A percentile compares a stretch with the other conserved stretches of the same genome.
These are phyloP conservation scores for Chlorella sp. DNA, from an alignment of 139 green algal species.

Conservation along the genomic window DNA sequence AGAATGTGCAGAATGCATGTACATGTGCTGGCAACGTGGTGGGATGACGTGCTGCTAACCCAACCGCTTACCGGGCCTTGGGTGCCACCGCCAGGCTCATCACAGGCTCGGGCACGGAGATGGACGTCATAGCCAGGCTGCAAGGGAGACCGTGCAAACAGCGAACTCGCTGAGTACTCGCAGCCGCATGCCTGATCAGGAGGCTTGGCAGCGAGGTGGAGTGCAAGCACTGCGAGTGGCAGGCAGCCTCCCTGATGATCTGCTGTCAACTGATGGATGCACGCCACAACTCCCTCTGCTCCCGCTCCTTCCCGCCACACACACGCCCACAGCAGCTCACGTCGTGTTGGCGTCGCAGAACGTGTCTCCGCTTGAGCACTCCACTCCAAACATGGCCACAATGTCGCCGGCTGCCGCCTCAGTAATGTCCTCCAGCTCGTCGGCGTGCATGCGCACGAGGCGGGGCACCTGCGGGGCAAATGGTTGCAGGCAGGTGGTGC, in stretches of 20 bases:
- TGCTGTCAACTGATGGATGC: no score
- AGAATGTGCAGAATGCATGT: no score
- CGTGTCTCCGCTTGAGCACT: constrained; percentile 97
- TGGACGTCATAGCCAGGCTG: constrained; percentile 87
- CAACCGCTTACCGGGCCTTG: constrained; percentile 48
- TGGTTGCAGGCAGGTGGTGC: constrained; percentile 53
- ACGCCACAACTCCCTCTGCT: no score
- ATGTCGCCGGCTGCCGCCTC: constrained; percentile 93
- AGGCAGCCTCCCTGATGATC: no score
- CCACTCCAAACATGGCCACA: constrained; percentile 98
- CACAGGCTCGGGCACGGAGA: constrained; percentile 96
- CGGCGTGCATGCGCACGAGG: constrained; percentile 92
- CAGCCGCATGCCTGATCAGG: no score
- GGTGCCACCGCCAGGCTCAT: constrained; percentile 96
- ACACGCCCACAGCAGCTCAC: no score
- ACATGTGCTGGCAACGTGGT: no score
- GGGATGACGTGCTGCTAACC: not conserved
- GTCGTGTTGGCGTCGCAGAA: constrained; percentile 81
- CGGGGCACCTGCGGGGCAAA: constrained; percentile 71
- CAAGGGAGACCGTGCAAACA: not conserved
- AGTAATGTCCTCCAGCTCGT: constrained; percentile 93
- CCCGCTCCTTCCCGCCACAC: no score
- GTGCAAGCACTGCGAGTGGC: no score
- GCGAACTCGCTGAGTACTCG: no score
- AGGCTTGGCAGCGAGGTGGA: no score